Evolutionary conservation across 208 protist genomes (phyloP).

Genomic region (Leishmania aethiopica): DNA sequence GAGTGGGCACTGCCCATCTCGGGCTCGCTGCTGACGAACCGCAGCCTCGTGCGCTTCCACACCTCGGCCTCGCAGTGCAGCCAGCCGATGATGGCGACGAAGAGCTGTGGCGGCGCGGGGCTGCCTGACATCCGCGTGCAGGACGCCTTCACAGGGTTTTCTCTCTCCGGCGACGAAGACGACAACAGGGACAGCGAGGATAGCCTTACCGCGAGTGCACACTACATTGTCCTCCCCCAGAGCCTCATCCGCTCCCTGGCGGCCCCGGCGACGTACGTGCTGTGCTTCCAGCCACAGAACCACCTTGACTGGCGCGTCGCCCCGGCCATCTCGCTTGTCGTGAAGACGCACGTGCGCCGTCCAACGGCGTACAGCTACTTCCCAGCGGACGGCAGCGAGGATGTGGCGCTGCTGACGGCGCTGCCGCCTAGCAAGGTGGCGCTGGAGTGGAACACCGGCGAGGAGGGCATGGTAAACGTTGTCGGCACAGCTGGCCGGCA

Average conservation of each 20-base stretch:
- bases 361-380: conserved; percentile 66
- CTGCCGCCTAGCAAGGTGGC: conserved; percentile 69
- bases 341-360: conserved; percentile 43
- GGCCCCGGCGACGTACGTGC: conserved; percentile 41
- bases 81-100: conserved; percentile 39
- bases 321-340: conserved; percentile 40
- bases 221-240: conserved; percentile 60
- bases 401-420: conserved; percentile 50
- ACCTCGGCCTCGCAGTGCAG: conserved; percentile 27
- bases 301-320: conserved; percentile 53
- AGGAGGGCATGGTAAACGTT: conserved; percentile 52
- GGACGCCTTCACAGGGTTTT: conserved; percentile 49
- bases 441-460: conserved; percentile 46
- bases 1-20: conserved; percentile 68
- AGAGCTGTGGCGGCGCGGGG: conserved; percentile 4
- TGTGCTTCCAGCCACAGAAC: conserved; percentile 72
- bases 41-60: conserved; percentile 52
- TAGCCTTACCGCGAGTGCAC: conserved; percentile 11
- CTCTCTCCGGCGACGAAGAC: conserved; percentile 25
- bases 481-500: conserved; percentile 59
- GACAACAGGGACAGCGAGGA: not conserved
- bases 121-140: conserved; percentile 41
- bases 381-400: conserved; percentile 58
- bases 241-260: conserved; percentile 45
- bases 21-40: conserved; percentile 61